Base-by-base conservation (phyloP, 495 filamentous ascomycete genomes). In the Aspergillus affinis region DNA sequence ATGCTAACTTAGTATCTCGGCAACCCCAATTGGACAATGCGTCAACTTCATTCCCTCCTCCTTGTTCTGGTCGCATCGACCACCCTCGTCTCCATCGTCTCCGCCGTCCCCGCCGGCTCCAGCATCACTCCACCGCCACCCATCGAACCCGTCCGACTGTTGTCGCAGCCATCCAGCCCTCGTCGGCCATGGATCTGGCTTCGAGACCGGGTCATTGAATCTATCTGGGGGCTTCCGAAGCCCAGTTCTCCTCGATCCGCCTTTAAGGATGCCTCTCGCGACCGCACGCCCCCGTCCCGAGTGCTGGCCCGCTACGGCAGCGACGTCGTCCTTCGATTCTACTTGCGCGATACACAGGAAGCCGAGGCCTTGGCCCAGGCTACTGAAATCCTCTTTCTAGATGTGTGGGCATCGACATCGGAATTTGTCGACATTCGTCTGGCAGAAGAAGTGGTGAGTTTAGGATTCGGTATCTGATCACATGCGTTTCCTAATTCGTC, bases 351-450 rank as follows among this genome's bases (percentile, higher is more conserved):
- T 49, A 66, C 78, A 12, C 81, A 86, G 26, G 90, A 98, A 64
- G 89, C 90, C 54, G 75, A 76, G 48, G 87, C 88, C 3, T 76
- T 98, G 58, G 84, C 87, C 12, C 81, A 88, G 58, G 94, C 91
- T 17, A 77, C 88, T 9, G 82, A 89, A 49, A 84, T 87, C 45
- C 82, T 97, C 30, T 85, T 92, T 61, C 74, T 98, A 8, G 94
- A 98, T 70, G 85, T 97, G 4, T 98, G 94, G 94, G 87, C 88
- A 18, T 91, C 90, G 54, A 90, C 87, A 4, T 78, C 87, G 7
- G 80, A 90, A 47, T 93, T 86, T 78, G 90, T 93, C n/a, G 94
- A 98, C 72, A 88, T 98, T 30, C 81, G 92, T 36, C 70, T 98
- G 27, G 78, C 88, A 32, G 83, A 90, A 69, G 87, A 89, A 63